Evolutionary conservation across 2,329 filamentous ascomycete species (phyloP), one percentile per base, ranked within the genome.

Genomic region (Neofusicoccum cordaticola): DNA sequence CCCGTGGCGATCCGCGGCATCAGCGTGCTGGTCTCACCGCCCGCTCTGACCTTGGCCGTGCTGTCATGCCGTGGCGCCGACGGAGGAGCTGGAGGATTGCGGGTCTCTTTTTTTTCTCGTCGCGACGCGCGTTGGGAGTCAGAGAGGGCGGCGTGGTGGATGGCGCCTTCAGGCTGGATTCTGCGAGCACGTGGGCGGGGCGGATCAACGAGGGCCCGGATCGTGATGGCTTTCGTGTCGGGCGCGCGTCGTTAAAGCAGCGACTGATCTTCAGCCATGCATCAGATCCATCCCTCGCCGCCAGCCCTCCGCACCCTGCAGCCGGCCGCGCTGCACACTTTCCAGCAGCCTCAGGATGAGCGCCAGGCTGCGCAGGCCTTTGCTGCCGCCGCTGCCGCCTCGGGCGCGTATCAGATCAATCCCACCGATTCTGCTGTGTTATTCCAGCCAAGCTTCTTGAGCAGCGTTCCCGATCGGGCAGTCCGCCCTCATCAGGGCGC

Each of bases 331-430:
- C 68, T 75, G 37, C 70, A 71, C 64, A 65, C 67, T n/a, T 67
- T 75, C 61, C 74, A 74, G 66, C 73, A 75, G 60, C 68, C 69
- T 8, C 60, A 63, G 11, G 39, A 63, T 34, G 63, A 60, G 19
- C 47, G 42, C 35, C 48, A n/a, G 8, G 17, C 64, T 27, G 51
- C 41, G 4, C 50, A 62, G 19, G 48, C 42, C 41, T 62, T 63
- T n/a, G 60, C 66, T 70, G 27, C 69, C 70, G 47, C 73, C 66
- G 70, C 71, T 70, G 27, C 69, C 70, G 48, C 73, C 66, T 70
- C 71, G 70, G 61, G 47, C 19, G 31, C 39, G 19, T 75, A 78
- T 66, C 70, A 69, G 58, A 76, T 83, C 65, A 78, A 81, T 64
- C 71, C 76, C 53, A 72, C 74, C 65, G 74, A 79, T 63, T 66